Evolutionary conservation across 2,329 filamentous ascomycete species (phyloP).

Genomic region (Fusarium sp.): DNA sequence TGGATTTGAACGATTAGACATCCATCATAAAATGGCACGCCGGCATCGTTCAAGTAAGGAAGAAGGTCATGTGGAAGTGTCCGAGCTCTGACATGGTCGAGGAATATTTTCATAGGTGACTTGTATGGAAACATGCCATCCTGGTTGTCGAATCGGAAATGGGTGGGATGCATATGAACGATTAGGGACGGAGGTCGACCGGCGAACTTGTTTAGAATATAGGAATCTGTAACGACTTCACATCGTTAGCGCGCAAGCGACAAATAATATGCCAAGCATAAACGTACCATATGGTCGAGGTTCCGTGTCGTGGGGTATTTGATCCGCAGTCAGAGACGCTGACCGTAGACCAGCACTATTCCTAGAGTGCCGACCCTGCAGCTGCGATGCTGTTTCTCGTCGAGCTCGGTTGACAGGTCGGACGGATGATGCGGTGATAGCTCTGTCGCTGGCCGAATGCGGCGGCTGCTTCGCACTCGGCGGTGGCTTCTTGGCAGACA

Average conservation of each 20-base stretch:
- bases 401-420: conserved; percentile 69
- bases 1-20: conserved; percentile 96
- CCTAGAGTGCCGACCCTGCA: conserved; percentile 61
- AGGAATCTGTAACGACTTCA: conserved; percentile 77
- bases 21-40: conserved; percentile 90
- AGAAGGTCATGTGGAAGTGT: conserved; percentile 93
- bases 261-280: not conserved
- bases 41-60: conserved; percentile 76
- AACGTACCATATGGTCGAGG: conserved; percentile 66
- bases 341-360: conserved; percentile 64
- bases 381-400: conserved; percentile 65
- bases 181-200: conserved; percentile 83
- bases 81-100: conserved; percentile 80
- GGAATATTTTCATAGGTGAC: conserved; percentile 85
- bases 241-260: conserved; percentile 40
- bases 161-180: conserved; percentile 84
- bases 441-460: conserved; percentile 53
- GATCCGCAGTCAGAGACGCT: conserved; percentile 61
- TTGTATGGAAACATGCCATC: conserved; percentile 93
- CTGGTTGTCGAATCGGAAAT: conserved; percentile 94
- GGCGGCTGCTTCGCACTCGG: conserved; percentile 57
- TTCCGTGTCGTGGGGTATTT: conserved; percentile 54
- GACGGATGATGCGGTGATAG: conserved; percentile 56
- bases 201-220: conserved; percentile 86
- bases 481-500: conserved; percentile 67